Conservation (phyloP, 192 early-diverging fungal genomes). For the Rhizophagus clarus region DNA sequence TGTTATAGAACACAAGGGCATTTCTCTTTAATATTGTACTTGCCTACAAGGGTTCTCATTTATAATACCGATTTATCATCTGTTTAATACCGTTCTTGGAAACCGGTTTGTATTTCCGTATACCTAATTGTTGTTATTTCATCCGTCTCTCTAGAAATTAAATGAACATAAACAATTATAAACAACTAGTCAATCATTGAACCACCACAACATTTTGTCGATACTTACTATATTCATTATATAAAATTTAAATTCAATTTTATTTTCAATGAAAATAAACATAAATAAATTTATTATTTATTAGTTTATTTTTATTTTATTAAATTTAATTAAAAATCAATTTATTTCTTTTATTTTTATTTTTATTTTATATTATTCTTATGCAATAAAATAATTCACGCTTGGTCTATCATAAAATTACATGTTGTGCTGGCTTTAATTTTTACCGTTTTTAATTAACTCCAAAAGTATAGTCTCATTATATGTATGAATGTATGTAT, state of each 20-base stretch:
- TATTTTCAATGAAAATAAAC: neutral
- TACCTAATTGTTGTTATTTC: neutral
- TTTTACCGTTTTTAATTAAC: slow-evolving; percentile 9
- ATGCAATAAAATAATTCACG: neutral
- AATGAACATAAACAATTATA: neutral
- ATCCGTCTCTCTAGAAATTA: neutral
- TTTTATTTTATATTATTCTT: neutral
- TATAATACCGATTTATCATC: neutral
- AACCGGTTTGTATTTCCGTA: neutral
- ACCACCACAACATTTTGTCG: neutral
- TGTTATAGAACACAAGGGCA: neutral
- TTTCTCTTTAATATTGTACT: neutral
- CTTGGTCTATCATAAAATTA: neutral
- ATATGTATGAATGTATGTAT: neutral
- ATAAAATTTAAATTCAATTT: too few species aligned
- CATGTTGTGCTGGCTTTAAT: slow-evolving; percentile 11
- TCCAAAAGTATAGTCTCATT: neutral
- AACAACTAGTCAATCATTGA: too few species aligned
- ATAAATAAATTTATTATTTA: neutral
- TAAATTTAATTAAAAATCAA: too few species aligned
- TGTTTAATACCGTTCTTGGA: neutral
- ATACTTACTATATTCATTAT: neutral
- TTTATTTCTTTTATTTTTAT: neutral
- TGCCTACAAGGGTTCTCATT: neutral
- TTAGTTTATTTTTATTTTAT: neutral